phyloP scores from a whole-genome alignment of 768 basidiomycete species.

The Boletus vinaceobasis region DNA sequence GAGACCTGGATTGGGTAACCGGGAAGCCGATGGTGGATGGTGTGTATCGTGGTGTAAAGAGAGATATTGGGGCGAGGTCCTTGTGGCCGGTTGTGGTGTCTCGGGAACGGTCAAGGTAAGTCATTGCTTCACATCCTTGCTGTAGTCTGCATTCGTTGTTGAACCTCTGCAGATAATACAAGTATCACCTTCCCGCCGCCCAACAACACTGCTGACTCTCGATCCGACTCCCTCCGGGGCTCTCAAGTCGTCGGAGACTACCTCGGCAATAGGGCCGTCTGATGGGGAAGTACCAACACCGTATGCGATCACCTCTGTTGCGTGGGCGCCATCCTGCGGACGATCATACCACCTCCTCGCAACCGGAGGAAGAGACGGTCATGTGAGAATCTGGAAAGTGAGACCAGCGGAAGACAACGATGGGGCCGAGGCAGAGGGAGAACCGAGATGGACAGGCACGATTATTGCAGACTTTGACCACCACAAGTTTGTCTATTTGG shows the following conservation, averaged over 20 bases:
- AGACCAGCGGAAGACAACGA: slow-evolving; percentile 51
- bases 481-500: slow-evolving; percentile 52
- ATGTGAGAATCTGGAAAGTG: slow-evolving; percentile 87
- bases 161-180: slow-evolving; percentile 60
- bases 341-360: slow-evolving; percentile 93
- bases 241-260: slow-evolving; percentile 19
- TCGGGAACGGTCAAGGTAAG: slow-evolving; percentile 74
- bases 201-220: slow-evolving; percentile 58
- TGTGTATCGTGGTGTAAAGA: slow-evolving; percentile 96
- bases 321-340: slow-evolving; percentile 95
- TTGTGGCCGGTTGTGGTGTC: slow-evolving; percentile 74
- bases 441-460: slow-evolving; percentile 63
- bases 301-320: slow-evolving; percentile 73
- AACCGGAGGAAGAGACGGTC: slow-evolving; percentile 83
- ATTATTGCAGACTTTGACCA: slow-evolving; percentile 86
- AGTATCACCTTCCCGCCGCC: slow-evolving; percentile 64
- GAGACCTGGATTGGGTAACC: slow-evolving; percentile 50
- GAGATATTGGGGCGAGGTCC: slow-evolving; percentile 88
- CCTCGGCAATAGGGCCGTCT: slow-evolving; percentile 17
- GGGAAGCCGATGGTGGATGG: slow-evolving; percentile 92
- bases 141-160: not conserved
- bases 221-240: slow-evolving; percentile 37
- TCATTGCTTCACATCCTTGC: not conserved
- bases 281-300: slow-evolving; percentile 40
- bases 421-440: slow-evolving; percentile 42